These are phyloP conservation scores for Gnetum montanum DNA, from an alignment of 75 land plant species.

Conservation along the genomic window DNA sequence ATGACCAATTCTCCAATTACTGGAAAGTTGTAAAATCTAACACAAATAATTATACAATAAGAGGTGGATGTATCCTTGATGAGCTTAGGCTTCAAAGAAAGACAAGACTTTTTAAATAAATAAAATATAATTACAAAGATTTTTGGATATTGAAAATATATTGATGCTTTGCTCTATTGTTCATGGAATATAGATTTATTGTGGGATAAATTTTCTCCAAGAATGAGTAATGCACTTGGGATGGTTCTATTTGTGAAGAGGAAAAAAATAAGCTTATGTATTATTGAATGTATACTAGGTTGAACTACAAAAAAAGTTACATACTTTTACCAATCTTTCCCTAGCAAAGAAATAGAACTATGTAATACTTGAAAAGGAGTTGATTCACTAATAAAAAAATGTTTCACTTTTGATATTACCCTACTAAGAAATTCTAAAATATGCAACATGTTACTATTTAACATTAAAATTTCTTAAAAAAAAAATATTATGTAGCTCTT, in stretches of 20 bases:
- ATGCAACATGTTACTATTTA: constrained; percentile 24
- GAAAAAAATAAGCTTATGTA: too few species aligned
- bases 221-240: constrained; percentile 15
- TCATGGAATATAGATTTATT: too few species aligned
- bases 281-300: too few species aligned
- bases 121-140: too few species aligned
- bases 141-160: too few species aligned
- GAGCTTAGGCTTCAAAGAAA: constrained; percentile 22
- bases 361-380: constrained; percentile 63
- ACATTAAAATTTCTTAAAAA: too few species aligned
- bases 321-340: constrained; percentile 31
- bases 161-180: too few species aligned
- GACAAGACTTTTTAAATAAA: background rate
- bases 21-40: constrained; percentile 38
- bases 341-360: constrained; percentile 43
- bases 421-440: constrained; percentile 60
- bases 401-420: constrained; percentile 37
- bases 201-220: constrained; percentile 16
- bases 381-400: constrained; percentile 39
- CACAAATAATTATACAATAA: constrained; percentile 22
- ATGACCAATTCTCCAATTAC: constrained; percentile 33
- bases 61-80: constrained; percentile 4
- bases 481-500: too few species aligned
- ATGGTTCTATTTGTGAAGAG: constrained; percentile 17
- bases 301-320: too few species aligned